Evolutionary conservation across 768 basidiomycete genomes (phyloP), one percentile per base, ranked within the genome.

Genomic region (Russula sp.): DNA sequence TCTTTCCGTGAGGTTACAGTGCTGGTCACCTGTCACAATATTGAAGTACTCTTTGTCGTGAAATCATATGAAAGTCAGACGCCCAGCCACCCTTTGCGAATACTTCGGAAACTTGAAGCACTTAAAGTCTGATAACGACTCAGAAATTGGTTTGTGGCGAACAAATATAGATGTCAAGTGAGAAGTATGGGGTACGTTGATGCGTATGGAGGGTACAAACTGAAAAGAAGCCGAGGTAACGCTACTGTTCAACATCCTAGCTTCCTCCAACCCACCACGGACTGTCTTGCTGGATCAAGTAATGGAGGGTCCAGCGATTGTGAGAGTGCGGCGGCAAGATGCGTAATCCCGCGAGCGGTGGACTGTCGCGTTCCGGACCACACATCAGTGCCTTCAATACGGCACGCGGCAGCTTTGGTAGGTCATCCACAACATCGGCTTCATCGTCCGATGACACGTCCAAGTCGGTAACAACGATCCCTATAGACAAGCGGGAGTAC

Each of bases 381-480:
- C 53, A 48, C 9, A 61, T 34, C 18, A 68, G 44, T 7, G 48
- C 61, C n/a, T 44, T 50, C 24, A 69, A 32, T 16, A 67, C 51
- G 4, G 65, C 51, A 24, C 58, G 62, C 28, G 66, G 60, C 44
- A 69, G 48, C 44, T 53, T 56, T 26, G 65, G 67, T 16, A 59
- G 51, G 18, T 51, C 42, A 34, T 57, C 66, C 22, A 36, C 64
- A 11, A 24, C 24, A 11, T 56, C 63, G 7, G 52, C 62, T n/a
- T 69, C 68, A 5, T 69, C 68, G 16, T 67, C 66, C 13, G 66
- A 67, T 11, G 66, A 67, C 18, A 34, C 63, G 42, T 69, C 68
- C 53, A 69, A 51, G 48, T 69, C 66, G 16, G 68, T 69, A n/a
- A 69, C 50, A 49, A 69, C 48, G 48, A 69, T 69, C n/a, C 68